These are phyloP conservation scores for Pestalotiopsis sp. DNA, from an alignment of 2,329 filamentous ascomycete genomes.

Conservation along the genomic window DNA sequence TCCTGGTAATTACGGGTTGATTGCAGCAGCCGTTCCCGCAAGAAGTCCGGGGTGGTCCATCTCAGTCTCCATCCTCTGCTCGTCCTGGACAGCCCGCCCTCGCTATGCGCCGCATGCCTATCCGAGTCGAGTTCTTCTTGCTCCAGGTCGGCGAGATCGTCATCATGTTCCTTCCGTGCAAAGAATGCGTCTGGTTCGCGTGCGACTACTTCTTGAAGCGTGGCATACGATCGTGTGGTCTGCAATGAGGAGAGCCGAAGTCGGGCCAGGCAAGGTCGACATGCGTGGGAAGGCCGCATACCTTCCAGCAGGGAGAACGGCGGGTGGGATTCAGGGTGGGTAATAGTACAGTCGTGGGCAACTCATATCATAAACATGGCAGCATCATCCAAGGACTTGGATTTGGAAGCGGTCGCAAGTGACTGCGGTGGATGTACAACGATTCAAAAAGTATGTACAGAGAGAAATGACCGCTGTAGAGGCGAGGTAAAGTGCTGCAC, in stretches of 20 bases:
- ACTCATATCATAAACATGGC: background rate
- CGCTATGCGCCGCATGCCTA: background rate
- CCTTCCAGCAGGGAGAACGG: background rate
- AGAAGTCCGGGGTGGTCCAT: background rate
- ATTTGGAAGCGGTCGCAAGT: background rate
- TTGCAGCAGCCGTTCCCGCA: background rate
- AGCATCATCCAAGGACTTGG: background rate
- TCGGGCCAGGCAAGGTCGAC: slow-evolving; percentile 29
- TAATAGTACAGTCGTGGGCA: background rate
- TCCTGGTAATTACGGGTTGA: background rate
- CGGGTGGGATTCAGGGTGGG: background rate
- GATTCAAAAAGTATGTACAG: background rate
- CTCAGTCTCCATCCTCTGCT: background rate
- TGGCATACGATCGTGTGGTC: slow-evolving; percentile 1
- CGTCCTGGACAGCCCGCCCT: background rate
- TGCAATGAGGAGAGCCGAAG: slow-evolving; percentile 20
- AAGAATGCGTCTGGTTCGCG: background rate
- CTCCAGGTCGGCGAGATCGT: background rate
- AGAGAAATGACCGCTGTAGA: background rate
- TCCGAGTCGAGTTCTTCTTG: background rate
- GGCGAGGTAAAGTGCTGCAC: background rate
- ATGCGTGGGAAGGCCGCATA: slow-evolving; percentile 32
- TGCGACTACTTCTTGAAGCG: slow-evolving; percentile 19
- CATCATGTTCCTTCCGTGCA: background rate
- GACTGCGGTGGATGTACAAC: background rate